Conservation (phyloP, 495 filamentous ascomycete species). For the Penicillium coprophilum region DNA sequence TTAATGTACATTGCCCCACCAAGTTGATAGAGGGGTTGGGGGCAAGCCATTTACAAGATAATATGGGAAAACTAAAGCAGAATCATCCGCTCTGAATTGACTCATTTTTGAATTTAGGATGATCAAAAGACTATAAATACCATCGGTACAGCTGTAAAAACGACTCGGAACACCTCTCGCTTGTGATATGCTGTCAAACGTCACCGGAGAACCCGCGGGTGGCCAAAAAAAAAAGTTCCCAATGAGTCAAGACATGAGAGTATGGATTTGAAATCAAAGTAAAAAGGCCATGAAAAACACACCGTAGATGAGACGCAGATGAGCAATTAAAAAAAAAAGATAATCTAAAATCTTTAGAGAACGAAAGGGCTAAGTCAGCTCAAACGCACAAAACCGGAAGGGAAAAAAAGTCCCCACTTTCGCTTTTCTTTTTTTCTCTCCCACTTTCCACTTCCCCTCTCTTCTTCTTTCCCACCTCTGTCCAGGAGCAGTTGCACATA, state of each 20-base stretch:
- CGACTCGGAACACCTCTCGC: neutral
- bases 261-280: slow-evolving; percentile 14
- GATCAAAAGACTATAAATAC: neutral
- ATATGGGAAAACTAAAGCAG: neutral
- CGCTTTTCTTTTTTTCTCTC: slow-evolving; percentile 37
- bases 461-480: slow-evolving; percentile 32
- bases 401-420: slow-evolving; percentile 39
- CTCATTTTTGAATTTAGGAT: neutral
- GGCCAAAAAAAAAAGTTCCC: neutral
- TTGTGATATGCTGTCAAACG: neutral
- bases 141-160: neutral
- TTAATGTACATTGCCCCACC: slow-evolving; percentile 4
- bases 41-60: neutral
- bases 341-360: neutral
- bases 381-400: slow-evolving; percentile 31
- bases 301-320: neutral
- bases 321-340: neutral
- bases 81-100: slow-evolving; percentile 2
- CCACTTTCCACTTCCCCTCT: slow-evolving; percentile 31
- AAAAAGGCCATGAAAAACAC: neutral
- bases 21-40: slow-evolving; percentile 12
- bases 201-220: slow-evolving; percentile 10
- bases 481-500: slow-evolving; percentile 49
- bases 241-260: slow-evolving; percentile 1
- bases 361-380: slow-evolving; percentile 3